These are phyloP conservation scores for Byssothecium circinans DNA, from an alignment of 2,329 filamentous ascomycete genomes.

Conservation along the genomic window DNA sequence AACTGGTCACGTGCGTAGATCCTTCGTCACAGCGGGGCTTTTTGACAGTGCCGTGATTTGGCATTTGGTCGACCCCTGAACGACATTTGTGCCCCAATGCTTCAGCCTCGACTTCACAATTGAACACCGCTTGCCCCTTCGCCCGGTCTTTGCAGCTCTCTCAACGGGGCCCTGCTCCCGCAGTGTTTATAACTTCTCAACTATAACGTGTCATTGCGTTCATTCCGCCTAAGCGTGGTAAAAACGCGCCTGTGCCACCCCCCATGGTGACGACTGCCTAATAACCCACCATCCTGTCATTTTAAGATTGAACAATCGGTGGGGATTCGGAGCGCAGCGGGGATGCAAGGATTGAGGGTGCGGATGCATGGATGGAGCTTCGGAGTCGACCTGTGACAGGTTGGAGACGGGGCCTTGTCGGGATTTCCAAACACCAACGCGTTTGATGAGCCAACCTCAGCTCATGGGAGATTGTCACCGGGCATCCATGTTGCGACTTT, in stretches of 20 bases:
- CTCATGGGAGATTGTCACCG: constrained; percentile 18
- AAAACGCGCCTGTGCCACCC: background rate
- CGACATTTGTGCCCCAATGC: constrained; percentile 17
- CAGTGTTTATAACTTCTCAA: background rate
- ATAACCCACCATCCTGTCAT: constrained; percentile 18
- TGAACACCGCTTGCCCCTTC: constrained; percentile 2
- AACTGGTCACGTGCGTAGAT: constrained; percentile 27
- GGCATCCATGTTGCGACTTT: constrained; percentile 30
- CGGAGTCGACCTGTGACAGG: constrained; percentile 27
- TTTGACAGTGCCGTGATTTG: constrained; percentile 17
- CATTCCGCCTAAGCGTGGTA: constrained; percentile 1
- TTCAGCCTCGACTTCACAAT: constrained; percentile 13
- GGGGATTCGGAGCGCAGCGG: background rate
- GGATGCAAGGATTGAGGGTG: constrained; percentile 4
- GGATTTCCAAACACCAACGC: constrained; percentile 39
- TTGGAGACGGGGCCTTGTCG: constrained; percentile 26
- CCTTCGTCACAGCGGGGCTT: constrained; percentile 1
- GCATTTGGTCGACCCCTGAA: constrained; percentile 15
- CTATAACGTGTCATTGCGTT: background rate
- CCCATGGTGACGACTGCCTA: constrained; percentile 1
- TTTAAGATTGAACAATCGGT: constrained; percentile 7
- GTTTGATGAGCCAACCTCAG: constrained; percentile 37
- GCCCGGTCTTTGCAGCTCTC: constrained; percentile 2
- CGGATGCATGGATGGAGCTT: constrained; percentile 1
- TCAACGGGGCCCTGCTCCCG: constrained; percentile 5